Conservation (phyloP, 2,329 filamentous ascomycete genomes). For the Teratosphaeria nubilosa region DNA sequence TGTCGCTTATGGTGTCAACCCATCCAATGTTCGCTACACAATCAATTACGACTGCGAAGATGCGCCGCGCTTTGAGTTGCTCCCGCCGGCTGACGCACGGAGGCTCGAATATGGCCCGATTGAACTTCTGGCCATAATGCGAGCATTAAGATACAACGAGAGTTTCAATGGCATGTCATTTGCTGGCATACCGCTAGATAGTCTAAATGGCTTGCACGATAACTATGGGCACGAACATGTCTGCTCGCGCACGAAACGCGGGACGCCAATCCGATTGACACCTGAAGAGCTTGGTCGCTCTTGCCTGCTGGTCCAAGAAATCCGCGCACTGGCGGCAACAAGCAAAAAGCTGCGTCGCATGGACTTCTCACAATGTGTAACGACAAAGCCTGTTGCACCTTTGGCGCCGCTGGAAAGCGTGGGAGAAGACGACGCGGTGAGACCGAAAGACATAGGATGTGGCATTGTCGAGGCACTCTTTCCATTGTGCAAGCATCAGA, state of each 20-base stretch:
- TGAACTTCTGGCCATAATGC: conserved; percentile 60
- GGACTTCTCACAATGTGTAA: conserved; percentile 56
- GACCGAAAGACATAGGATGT: conserved; percentile 50
- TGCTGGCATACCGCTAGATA: conserved; percentile 52
- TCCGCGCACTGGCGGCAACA: conserved; percentile 56
- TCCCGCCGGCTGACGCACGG: conserved; percentile 44
- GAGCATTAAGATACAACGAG: conserved; percentile 61
- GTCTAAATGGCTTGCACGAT: conserved; percentile 53
- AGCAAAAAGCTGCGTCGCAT: conserved; percentile 53
- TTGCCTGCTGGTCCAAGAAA: conserved; percentile 56
- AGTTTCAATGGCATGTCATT: conserved; percentile 60
- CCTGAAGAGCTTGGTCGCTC: conserved; percentile 44
- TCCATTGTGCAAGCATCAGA: conserved; percentile 54
- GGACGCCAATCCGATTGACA: conserved; percentile 46
- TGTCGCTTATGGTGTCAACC: conserved; percentile 57
- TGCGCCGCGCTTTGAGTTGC: conserved; percentile 54
- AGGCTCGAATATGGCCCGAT: conserved; percentile 47
- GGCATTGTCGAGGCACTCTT: conserved; percentile 61
- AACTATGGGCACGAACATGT: conserved; percentile 52
- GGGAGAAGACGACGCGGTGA: conserved; percentile 31
- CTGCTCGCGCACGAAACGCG: conserved; percentile 45
- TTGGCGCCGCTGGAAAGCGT: conserved; percentile 22
- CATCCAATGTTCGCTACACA: conserved; percentile 55
- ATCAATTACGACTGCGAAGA: conserved; percentile 55
- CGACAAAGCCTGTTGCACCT: conserved; percentile 39